Evolutionary conservation across 139 green algal species (phyloP), one percentile per base, ranked within the genome.

Genomic region (Chara braunii): DNA sequence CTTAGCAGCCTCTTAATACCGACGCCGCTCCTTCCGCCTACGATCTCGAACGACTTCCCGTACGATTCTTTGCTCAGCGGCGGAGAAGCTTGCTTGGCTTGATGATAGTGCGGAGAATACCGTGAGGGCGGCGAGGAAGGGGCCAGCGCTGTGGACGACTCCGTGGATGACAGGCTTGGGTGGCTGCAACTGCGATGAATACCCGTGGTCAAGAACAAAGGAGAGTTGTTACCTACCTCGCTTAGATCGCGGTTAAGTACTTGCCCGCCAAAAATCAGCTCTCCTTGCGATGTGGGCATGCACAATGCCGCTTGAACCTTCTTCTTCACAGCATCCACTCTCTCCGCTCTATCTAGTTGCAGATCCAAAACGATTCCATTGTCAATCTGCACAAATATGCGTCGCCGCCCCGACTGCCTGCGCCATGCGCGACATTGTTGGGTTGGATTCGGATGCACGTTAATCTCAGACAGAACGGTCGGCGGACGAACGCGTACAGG

Each of bases 361-460:
- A 75, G 11, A 29, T 12, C 60, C 2, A 75, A 22, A 23, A 73
- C 34, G 30, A 52, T 45, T 3, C 66, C 66, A 67, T 7, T 36
- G 3, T 74, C 64, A 24, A 58, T 74, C 35, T 74, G 64, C 18
- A 74, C 59, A 73, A 74, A 58, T 12, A 72, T 72, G 23, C 60
- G 60, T 3, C 60, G 50, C 6, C 58, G 4, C 5, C 58, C 58
- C 18, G 18, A 18, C 40, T 48, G 40, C 40, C 40, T 18, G 18
- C 18, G 40, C 40, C 40, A 48, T n/a, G n/a, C n/a, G n/a, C n/a
- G n/a, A n/a, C n/a, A n/a, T n/a, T n/a, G n/a, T n/a, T n/a, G n/a
- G n/a, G n/a, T n/a, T n/a, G n/a, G n/a, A n/a, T n/a, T n/a, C n/a
- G n/a, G n/a, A n/a, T n/a, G n/a, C n/a, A n/a, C n/a, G n/a, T n/a